Evolutionary conservation across 106 monocot genomes (phyloP), one percentile per base, ranked within the genome.

Genomic region (Agapanthus africanus): DNA sequence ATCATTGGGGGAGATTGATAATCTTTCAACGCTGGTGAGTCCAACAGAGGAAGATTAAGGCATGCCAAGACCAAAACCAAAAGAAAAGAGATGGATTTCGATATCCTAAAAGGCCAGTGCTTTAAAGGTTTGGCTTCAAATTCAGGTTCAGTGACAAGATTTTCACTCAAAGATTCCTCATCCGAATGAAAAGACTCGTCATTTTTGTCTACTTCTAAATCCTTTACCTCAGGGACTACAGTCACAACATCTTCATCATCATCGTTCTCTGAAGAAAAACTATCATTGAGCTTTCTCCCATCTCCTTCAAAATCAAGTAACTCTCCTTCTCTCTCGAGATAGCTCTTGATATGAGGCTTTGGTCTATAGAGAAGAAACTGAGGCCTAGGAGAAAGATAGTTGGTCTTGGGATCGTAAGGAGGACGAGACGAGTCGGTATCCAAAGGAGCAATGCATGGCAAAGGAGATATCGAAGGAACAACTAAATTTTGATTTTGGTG

Each of bases 381-480:
- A 38, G 94, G 94, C 75, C 94, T 79, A 33, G 94, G 94, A 18
- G 94, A 95, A 50, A 95, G 91, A 65, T 79, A 95, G 63, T 95
- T 95, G 44, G 69, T 87, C 63, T 83, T 73, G 30, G 90, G 94
- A 71, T 95, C 91, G 68, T 95, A 95, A 63, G 91, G 91, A 73
- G 81, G 81, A 44, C 81, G 76, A 65, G 69, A 54, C 23, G 80
- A 79, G 21, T 80, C 84, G 40, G 75, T 77, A 19, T 80, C 82
- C 23, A 74, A 47, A 33, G 82, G 37, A 75, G 74, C 30, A 27
- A 71, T 42, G 6, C 4, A 19, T 4, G 15, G 49, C 63, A 67
- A 50, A 44, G 59, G 18, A 50, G 69, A 26, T 37, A 25, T 18
- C 38, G 40, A 46, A 30, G 5, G n/a, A n/a, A n/a, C n/a, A n/a